These are phyloP conservation scores for Schizosaccharomyces cryophilus DNA, from an alignment of 805 yeast species.

Conservation along the genomic window DNA sequence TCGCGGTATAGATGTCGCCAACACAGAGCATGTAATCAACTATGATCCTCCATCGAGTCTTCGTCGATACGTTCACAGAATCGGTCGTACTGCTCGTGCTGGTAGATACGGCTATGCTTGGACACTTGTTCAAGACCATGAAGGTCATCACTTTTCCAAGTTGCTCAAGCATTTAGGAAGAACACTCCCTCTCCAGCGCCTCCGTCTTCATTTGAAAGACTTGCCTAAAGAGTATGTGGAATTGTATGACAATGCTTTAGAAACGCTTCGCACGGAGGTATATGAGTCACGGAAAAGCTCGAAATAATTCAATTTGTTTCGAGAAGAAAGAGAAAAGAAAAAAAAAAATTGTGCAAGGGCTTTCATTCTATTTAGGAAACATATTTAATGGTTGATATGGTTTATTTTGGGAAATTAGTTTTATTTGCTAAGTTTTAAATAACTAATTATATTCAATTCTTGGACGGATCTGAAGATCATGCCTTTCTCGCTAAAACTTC, in stretches of 20 bases:
- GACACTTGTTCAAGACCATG: slow-evolving; percentile 59
- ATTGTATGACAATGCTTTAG: background rate
- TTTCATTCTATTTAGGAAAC: too few species aligned
- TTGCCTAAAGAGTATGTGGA: background rate
- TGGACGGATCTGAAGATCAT: too few species aligned
- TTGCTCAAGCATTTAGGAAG: slow-evolving; percentile 8
- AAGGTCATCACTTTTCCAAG: slow-evolving; percentile 24
- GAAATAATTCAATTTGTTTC: too few species aligned
- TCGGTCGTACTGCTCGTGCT: slow-evolving; percentile 95
- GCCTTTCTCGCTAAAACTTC: too few species aligned
- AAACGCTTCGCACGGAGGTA: background rate
- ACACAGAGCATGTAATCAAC: slow-evolving; percentile 53
- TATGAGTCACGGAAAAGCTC: background rate
- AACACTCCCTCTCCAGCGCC: background rate
- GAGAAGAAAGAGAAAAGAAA: background rate
- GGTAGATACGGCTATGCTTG: slow-evolving; percentile 51
- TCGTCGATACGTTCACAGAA: slow-evolving; percentile 83
- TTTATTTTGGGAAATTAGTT: too few species aligned
- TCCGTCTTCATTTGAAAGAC: background rate
- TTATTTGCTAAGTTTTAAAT: too few species aligned
- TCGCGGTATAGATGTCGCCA: slow-evolving; percentile 72
- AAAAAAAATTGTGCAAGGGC: background rate
- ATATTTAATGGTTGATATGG: too few species aligned
- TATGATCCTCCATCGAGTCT: slow-evolving; percentile 76
- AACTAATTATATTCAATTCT: too few species aligned